Base-by-base conservation (phyloP, 352 stramenopile genomes). In the Halophytophthora batemanensis region DNA sequence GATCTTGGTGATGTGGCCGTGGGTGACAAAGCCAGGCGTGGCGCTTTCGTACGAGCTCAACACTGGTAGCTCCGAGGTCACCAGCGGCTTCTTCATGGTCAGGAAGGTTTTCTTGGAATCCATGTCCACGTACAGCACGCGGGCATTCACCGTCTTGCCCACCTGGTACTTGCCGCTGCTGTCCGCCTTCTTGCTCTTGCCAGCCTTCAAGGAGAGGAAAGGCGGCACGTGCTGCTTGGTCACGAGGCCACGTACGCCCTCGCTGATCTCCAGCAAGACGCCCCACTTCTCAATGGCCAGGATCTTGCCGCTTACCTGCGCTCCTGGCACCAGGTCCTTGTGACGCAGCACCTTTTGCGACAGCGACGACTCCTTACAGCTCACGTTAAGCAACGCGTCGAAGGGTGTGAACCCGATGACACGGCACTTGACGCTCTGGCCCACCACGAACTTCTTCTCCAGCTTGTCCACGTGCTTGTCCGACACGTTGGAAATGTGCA, bases 1-100 rank as follows among this genome's bases (percentile, higher is more conserved):
- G 36, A 98, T 87, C 61, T 96, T 98, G 15, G 92, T 97, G 49
- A 98, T 86, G 65, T 96, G 98, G 13, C 96, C 95, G 46, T 90
- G 81, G 2, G 76, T 79, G 5, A 96, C 64, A 29, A 81, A 60
- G 8, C 85, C 89, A 10, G 84, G 69, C 37, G 70, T 82, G 0
- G 91, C 76, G 36, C 90, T 63, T 14, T 82, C 64, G 57, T 83
- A 96, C 15, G 77, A 83, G 33, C 79, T 78, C 12, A 98, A 74
- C 5, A 89, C 70, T 13, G 91, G 71, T 19, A 87, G 29, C 12
- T 90, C 72, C 23, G 96, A 90, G 18, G 72, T 59, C 35, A 96
- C 33, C 18, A 96, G 65, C 10, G 70, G 69, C 58, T 89, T 77
- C 75, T 96, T 96, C 77, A 94, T 90, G 18, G 91, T 96, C 50